These are phyloP conservation scores for Nasturtium officinale DNA, from an alignment of 345 rosid genomes.

Conservation along the genomic window DNA sequence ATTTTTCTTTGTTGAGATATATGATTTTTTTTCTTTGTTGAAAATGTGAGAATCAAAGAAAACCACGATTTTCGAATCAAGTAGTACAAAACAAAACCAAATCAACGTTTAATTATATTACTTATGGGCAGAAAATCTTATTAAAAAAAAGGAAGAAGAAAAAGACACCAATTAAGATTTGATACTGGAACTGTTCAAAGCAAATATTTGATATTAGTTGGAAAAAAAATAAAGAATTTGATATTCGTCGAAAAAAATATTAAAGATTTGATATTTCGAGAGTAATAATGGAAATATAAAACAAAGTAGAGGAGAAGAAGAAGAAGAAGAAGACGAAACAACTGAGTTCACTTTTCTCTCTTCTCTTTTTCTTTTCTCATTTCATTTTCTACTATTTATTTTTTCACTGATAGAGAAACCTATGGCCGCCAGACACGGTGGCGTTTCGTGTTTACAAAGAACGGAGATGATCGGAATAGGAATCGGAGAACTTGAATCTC, in stretches of 20 bases:
- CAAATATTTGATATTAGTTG: no score
- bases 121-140: background rate
- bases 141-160: background rate
- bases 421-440: slow-evolving; percentile 49
- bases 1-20: background rate
- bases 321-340: background rate
- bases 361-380: background rate
- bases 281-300: slow-evolving; percentile 1
- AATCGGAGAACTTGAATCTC: slow-evolving; percentile 46
- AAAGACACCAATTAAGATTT: slow-evolving; percentile 1
- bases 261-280: background rate
- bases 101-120: background rate
- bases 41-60: background rate
- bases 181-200: background rate
- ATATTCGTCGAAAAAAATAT: no score
- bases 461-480: slow-evolving; percentile 48
- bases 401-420: background rate
- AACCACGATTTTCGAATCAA: background rate
- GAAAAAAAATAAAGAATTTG: no score
- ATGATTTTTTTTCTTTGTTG: background rate
- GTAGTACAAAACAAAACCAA: background rate
- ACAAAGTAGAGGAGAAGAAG: background rate
- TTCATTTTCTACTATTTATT: background rate
- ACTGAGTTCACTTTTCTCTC: background rate
- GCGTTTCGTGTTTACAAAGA: slow-evolving; percentile 47